phyloP scores from a whole-genome alignment of 2,329 filamentous ascomycete species.

The Diaporthe amygdali region DNA sequence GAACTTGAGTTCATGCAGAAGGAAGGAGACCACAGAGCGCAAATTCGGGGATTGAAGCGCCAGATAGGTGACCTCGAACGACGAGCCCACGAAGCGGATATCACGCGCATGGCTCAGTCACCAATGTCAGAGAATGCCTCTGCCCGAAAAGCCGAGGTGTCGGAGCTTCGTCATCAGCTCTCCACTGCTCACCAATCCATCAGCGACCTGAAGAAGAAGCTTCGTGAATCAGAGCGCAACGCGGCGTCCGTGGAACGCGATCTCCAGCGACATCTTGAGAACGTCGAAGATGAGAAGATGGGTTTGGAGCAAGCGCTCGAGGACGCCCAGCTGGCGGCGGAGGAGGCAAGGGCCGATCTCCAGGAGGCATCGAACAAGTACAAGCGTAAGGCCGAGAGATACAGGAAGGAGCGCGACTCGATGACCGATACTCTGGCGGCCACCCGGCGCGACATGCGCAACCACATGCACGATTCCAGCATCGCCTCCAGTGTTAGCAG shows the following conservation, averaged over 20 bases:
- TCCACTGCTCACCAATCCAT: conserved; percentile 63
- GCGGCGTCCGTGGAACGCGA: conserved; percentile 47
- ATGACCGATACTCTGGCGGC: conserved; percentile 39
- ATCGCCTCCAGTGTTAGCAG: conserved; percentile 31
- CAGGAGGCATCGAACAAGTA: conserved; percentile 49
- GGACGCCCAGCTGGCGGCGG: conserved; percentile 56
- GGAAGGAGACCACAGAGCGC: conserved; percentile 68
- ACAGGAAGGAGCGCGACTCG: conserved; percentile 53
- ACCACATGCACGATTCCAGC: conserved; percentile 34
- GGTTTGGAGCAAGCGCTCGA: conserved; percentile 64
- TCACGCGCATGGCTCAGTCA: conserved; percentile 52
- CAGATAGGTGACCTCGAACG: conserved; percentile 71
- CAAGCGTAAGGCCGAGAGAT: conserved; percentile 56
- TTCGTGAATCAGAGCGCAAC: conserved; percentile 57
- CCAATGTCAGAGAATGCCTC: conserved; percentile 57
- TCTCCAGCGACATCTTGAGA: conserved; percentile 59
- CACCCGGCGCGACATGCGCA: conserved; percentile 31
- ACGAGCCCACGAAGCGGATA: conserved; percentile 68
- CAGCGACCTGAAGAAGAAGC: conserved; percentile 56
- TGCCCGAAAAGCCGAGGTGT: conserved; percentile 60
- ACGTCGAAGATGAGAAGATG: conserved; percentile 64
- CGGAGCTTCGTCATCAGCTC: conserved; percentile 65
- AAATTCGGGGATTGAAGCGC: conserved; percentile 66
- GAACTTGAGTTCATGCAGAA: conserved; percentile 69
- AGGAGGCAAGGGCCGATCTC: conserved; percentile 50